phyloP scores from a whole-genome alignment of 148 eudicot genomes.

The Fallopia convolvulus region DNA sequence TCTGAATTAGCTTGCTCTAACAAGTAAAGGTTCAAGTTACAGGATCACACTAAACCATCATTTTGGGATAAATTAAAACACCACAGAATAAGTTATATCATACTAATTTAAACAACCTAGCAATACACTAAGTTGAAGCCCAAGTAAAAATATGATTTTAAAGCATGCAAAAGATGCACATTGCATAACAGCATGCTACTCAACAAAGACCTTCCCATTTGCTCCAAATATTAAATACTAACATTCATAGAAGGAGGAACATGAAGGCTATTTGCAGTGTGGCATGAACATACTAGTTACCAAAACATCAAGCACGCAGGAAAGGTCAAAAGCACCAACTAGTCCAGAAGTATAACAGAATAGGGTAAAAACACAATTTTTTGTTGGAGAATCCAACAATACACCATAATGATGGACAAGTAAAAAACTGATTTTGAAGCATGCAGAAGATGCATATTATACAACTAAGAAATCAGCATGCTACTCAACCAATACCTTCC shows the following conservation, averaged over 20 bases:
- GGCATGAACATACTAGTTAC: background rate
- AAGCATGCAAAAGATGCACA: background rate
- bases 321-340: background rate
- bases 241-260: background rate
- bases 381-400: background rate
- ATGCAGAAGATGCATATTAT: background rate
- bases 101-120: background rate
- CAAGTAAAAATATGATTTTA: background rate
- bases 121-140: background rate
- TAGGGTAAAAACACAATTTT: background rate
- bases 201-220: background rate
- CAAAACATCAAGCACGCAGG: background rate
- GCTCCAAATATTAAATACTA: background rate
- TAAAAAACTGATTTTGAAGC: background rate
- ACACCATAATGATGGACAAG: background rate
- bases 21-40: background rate
- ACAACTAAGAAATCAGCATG: background rate
- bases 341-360: background rate
- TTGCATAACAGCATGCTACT: background rate
- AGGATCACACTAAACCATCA: background rate
- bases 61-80: background rate
- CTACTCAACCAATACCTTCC: background rate
- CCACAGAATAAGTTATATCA: background rate
- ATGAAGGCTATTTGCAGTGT: background rate
- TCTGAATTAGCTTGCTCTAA: background rate